Percentiles rank a stretch among this genome's conserved stretches.
Evolutionary conservation across 2,329 filamentous ascomycete genomes (phyloP).

Genomic region (Whalleya microplaca): DNA sequence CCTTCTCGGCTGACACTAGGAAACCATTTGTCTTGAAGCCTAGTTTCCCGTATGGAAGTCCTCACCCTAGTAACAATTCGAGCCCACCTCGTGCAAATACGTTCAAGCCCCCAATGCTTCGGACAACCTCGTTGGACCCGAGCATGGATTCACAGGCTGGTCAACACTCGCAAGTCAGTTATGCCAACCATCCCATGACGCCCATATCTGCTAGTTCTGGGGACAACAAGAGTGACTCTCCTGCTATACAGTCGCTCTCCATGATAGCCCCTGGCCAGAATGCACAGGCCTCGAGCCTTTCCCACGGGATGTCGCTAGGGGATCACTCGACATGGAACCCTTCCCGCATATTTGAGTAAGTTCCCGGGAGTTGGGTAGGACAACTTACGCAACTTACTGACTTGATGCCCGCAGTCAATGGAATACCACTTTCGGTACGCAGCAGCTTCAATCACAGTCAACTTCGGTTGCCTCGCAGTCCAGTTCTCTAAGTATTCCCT

Average conservation of each 20-base stretch:
- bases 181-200: slow-evolving; percentile 72
- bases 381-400: slow-evolving; percentile 17
- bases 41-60: slow-evolving; percentile 84
- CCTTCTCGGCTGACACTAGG: slow-evolving; percentile 83
- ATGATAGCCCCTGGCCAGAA: slow-evolving; percentile 67
- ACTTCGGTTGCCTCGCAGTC: slow-evolving; percentile 48
- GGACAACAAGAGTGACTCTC: slow-evolving; percentile 78
- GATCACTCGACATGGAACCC: slow-evolving; percentile 80
- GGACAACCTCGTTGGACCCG: slow-evolving; percentile 56
- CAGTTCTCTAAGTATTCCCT: slow-evolving; percentile 56
- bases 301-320: slow-evolving; percentile 61
- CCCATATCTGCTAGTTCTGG: slow-evolving; percentile 74
- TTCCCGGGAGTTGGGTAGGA: slow-evolving; percentile 29
- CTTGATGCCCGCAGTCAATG: slow-evolving; percentile 69
- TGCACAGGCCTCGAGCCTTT: slow-evolving; percentile 55
- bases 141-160: slow-evolving; percentile 58
- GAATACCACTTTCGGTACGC: slow-evolving; percentile 90
- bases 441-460: slow-evolving; percentile 50
- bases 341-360: slow-evolving; percentile 86
- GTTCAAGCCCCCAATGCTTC: slow-evolving; percentile 53
- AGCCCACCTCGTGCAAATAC: slow-evolving; percentile 63
- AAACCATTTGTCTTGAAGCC: slow-evolving; percentile 90
- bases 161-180: slow-evolving; percentile 66
- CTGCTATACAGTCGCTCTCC: slow-evolving; percentile 70
- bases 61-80: slow-evolving; percentile 64